These are phyloP conservation scores for Suhomyces bokatorum DNA, from an alignment of 1,139 yeast species.

Conservation along the genomic window DNA sequence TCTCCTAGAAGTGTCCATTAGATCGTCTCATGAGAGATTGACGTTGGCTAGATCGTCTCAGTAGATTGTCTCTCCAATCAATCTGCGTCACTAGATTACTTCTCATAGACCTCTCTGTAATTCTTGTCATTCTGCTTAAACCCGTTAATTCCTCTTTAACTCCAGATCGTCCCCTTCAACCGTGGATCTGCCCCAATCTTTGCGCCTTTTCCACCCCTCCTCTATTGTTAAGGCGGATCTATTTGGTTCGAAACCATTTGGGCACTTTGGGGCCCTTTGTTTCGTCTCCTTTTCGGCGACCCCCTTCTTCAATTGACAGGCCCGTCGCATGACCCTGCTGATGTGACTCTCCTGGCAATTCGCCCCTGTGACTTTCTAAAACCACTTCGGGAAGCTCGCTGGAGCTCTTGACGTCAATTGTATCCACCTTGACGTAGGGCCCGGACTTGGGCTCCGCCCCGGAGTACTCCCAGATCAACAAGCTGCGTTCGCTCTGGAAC, in stretches of 20 bases:
- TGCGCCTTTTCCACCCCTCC: background rate
- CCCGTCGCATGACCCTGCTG: background rate
- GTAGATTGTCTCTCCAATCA: no score
- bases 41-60: no score
- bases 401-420: constrained; percentile 22
- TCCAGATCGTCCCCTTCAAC: no score
- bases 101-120: no score
- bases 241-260: constrained; percentile 22
- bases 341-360: constrained; percentile 22
- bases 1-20: no score
- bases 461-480: constrained; percentile 39
- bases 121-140: no score
- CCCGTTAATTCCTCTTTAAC: no score
- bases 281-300: constrained; percentile 3
- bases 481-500: constrained; percentile 33
- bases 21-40: no score
- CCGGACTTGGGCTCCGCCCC: constrained; percentile 19
- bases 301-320: background rate
- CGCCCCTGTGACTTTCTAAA: constrained; percentile 35
- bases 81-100: no score
- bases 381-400: constrained; percentile 44
- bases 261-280: constrained; percentile 17
- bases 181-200: no score
- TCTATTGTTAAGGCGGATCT: background rate
- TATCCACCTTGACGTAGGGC: constrained; percentile 26